These are phyloP conservation scores for Phyllosticta paracitricarpa DNA, from an alignment of 2,329 filamentous ascomycete species.

Conservation along the genomic window DNA sequence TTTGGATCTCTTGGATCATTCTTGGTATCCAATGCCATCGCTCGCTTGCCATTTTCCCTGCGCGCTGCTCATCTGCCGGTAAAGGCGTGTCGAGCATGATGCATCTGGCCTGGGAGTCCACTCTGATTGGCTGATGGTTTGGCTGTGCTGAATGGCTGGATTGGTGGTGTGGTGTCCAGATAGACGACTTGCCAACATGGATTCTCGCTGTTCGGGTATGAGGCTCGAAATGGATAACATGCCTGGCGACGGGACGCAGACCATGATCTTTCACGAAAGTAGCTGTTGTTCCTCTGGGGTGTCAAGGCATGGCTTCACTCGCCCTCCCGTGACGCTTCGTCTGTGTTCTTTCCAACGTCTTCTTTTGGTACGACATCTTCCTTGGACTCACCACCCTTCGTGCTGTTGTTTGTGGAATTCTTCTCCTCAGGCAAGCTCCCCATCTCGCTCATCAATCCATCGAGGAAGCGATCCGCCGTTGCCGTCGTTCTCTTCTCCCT, in stretches of 20 bases:
- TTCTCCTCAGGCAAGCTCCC: background rate
- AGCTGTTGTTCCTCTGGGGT: background rate
- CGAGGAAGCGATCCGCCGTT: conserved; percentile 64
- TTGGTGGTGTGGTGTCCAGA: too few relatives aligned
- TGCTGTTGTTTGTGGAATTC: background rate
- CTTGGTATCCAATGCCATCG: too few relatives aligned
- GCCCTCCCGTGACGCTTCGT: background rate
- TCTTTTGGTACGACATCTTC: background rate
- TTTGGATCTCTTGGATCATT: too few relatives aligned
- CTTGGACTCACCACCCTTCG: background rate
- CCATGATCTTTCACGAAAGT: background rate
- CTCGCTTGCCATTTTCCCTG: too few relatives aligned
- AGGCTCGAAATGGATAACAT: too few relatives aligned
- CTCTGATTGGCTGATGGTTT: too few relatives aligned
- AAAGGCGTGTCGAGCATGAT: too few relatives aligned
- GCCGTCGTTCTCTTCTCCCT: conserved; percentile 51
- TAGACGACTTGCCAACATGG: too few relatives aligned
- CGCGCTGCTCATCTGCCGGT: too few relatives aligned
- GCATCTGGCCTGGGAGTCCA: too few relatives aligned
- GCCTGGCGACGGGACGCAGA: background rate
- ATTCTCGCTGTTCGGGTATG: too few relatives aligned
- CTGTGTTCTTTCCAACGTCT: background rate
- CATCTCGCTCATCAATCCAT: conserved; percentile 39
- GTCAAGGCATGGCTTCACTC: background rate
- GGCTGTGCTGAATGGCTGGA: too few relatives aligned